phyloP scores from a whole-genome alignment of 306 rosid species.

The Fragaria vesca region DNA sequence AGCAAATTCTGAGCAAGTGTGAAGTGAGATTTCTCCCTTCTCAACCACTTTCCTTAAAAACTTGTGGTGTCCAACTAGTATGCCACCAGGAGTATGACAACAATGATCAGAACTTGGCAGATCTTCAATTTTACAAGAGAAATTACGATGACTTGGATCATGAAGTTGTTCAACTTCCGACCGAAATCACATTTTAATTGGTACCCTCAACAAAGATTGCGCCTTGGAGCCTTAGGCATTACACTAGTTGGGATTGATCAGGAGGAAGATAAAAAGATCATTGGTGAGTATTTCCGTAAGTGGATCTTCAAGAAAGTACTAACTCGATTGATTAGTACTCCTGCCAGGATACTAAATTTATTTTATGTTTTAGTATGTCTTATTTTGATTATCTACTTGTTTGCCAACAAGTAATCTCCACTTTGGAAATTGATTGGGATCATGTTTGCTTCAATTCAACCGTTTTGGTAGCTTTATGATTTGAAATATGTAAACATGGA shows the following conservation, averaged over 20 bases:
- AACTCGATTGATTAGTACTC: not conserved
- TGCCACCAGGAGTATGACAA: not conserved
- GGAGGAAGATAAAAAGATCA: not conserved
- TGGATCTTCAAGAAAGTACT: not conserved
- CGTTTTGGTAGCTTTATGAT: too few relatives aligned
- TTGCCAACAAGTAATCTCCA: not conserved
- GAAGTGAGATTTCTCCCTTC: slow-evolving; percentile 2
- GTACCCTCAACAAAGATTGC: not conserved
- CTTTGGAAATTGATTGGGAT: too few relatives aligned
- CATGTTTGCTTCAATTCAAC: too few relatives aligned
- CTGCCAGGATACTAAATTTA: not conserved
- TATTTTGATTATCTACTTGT: not conserved
- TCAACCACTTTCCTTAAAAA: slow-evolving; percentile 4
- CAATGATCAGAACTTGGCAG: not conserved
- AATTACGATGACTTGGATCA: not conserved
- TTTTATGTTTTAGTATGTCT: not conserved
- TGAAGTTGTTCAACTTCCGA: not conserved
- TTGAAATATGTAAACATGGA: too few relatives aligned
- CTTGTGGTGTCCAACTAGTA: not conserved
- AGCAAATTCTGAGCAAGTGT: slow-evolving; percentile 1
- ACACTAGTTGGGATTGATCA: not conserved
- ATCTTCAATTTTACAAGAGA: not conserved
- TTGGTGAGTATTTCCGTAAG: not conserved
- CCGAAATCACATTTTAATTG: not conserved
- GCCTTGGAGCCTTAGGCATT: not conserved